A percentile compares a stretch with the other conserved stretches of the same genome.
phyloP scores from a whole-genome alignment of 805 yeast species.

The Pichia insulana region DNA sequence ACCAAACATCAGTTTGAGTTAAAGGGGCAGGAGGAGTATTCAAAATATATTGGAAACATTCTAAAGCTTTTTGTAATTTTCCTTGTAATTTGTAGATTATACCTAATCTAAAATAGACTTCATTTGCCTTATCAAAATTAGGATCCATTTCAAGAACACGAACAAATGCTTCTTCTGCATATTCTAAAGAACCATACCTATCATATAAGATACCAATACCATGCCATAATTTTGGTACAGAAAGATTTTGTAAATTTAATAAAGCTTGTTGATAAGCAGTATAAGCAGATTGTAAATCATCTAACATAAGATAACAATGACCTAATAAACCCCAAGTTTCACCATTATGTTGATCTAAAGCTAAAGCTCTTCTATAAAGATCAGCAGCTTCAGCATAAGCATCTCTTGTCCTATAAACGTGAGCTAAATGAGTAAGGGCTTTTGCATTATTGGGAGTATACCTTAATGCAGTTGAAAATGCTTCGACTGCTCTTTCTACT shows the following conservation, averaged over 20 bases:
- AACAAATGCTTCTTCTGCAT: slow-evolving; percentile 97
- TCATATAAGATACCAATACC: slow-evolving; percentile 96
- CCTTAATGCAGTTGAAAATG: slow-evolving; percentile 81
- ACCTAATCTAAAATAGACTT: slow-evolving; percentile 92
- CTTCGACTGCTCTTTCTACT: slow-evolving; percentile 78
- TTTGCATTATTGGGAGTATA: slow-evolving; percentile 81
- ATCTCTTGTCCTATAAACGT: slow-evolving; percentile 79
- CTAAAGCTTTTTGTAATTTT: slow-evolving; percentile 77
- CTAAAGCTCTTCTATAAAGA: slow-evolving; percentile 78
- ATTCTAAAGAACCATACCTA: slow-evolving; percentile 90
- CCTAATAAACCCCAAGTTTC: slow-evolving; percentile 97
- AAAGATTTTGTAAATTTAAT: slow-evolving; percentile 82
- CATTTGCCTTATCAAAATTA: slow-evolving; percentile 90
- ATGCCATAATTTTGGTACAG: slow-evolving; percentile 96
- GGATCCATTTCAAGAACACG: slow-evolving; percentile 94
- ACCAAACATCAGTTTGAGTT: slow-evolving; percentile 97
- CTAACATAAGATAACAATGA: slow-evolving; percentile 94
- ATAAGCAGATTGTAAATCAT: slow-evolving; percentile 91
- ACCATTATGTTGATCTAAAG: slow-evolving; percentile 78
- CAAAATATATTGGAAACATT: slow-evolving; percentile 88
- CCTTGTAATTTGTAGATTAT: slow-evolving; percentile 94
- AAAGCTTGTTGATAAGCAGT: slow-evolving; percentile 95
- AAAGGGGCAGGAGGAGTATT: slow-evolving; percentile 90
- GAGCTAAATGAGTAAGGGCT: slow-evolving; percentile 79
- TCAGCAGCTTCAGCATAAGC: slow-evolving; percentile 93